Conservation (phyloP, 2,329 filamentous ascomycete genomes). For the Corynespora cassiicola region DNA sequence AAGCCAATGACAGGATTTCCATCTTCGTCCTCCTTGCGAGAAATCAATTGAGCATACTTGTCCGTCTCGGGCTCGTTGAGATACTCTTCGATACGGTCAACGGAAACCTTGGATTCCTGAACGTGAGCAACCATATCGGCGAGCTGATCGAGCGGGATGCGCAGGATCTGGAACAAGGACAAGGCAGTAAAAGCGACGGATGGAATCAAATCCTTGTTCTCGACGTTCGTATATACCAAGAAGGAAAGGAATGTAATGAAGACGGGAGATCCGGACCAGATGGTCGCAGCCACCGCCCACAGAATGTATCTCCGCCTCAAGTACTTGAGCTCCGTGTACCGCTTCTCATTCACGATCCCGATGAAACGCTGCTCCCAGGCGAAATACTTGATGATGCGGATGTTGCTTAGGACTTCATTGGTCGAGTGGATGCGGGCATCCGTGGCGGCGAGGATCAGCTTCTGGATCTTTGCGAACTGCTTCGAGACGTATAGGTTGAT, state of each 20-base stretch:
- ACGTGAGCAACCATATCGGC: conserved; percentile 99
- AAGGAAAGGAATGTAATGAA: conserved; percentile 97
- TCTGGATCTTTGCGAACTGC: conserved; percentile 85
- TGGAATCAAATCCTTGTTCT: conserved; percentile 86
- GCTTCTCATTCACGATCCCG: conserved; percentile 86
- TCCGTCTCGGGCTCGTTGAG: conserved; percentile 92
- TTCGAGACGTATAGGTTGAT: conserved; percentile 89
- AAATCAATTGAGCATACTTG: conserved; percentile 85
- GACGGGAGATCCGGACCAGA: conserved; percentile 96
- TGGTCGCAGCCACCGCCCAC: conserved; percentile 89
- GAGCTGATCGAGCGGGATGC: conserved; percentile 91
- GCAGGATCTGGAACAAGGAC: conserved; percentile 91
- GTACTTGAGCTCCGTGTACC: conserved; percentile 76
- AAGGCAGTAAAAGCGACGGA: conserved; percentile 96
- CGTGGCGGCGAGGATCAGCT: conserved; percentile 88
- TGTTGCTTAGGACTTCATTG: conserved; percentile 96
- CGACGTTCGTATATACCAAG: conserved; percentile 87
- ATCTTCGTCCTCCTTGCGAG: conserved; percentile 71
- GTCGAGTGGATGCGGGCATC: conserved; percentile 96
- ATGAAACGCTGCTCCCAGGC: conserved; percentile 96
- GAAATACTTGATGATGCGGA: conserved; percentile 99
- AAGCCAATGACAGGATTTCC: conserved; percentile 83
- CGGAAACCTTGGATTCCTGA: conserved; percentile 94
- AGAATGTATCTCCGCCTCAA: conserved; percentile 84
- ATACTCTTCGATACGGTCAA: conserved; percentile 96